These are phyloP conservation scores for Periglandula ipomoeae DNA, from an alignment of 2,329 filamentous ascomycete genomes.

Conservation along the genomic window DNA sequence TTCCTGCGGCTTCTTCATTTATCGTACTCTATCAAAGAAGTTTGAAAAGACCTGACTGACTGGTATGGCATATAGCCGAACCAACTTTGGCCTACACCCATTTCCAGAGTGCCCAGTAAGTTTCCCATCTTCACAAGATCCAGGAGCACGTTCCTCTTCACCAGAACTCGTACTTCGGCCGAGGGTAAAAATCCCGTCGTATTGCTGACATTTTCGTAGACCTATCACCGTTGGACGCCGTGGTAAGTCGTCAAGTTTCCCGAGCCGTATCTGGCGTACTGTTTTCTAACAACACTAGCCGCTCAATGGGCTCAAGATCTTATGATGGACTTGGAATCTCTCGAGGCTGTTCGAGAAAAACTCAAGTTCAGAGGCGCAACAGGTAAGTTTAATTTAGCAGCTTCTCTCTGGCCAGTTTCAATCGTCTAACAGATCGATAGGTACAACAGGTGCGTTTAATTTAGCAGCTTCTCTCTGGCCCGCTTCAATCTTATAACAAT, in stretches of 20 bases:
- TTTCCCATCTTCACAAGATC: neutral
- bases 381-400: slow-evolving; percentile 13
- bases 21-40: neutral
- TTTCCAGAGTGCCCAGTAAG: slow-evolving; percentile 47
- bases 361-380: slow-evolving; percentile 67
- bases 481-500: slow-evolving; percentile 38
- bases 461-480: neutral
- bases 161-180: neutral
- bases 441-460: too few relatives aligned
- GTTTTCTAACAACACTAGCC: slow-evolving; percentile 8
- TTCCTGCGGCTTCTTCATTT: slow-evolving; percentile 5
- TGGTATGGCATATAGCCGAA: slow-evolving; percentile 21
- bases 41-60: neutral
- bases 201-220: slow-evolving; percentile 6
- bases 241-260: slow-evolving; percentile 7
- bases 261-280: slow-evolving; percentile 24
- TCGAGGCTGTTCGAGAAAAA: slow-evolving; percentile 59
- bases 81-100: slow-evolving; percentile 74
- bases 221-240: slow-evolving; percentile 13
- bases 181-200: neutral
- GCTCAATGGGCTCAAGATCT: slow-evolving; percentile 62
- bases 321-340: slow-evolving; percentile 59
- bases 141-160: neutral
- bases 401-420: neutral
- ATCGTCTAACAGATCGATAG: slow-evolving; percentile 46